These are phyloP conservation scores for Solanum chilense DNA, from an alignment of 257 asterid species.

Conservation along the genomic window DNA sequence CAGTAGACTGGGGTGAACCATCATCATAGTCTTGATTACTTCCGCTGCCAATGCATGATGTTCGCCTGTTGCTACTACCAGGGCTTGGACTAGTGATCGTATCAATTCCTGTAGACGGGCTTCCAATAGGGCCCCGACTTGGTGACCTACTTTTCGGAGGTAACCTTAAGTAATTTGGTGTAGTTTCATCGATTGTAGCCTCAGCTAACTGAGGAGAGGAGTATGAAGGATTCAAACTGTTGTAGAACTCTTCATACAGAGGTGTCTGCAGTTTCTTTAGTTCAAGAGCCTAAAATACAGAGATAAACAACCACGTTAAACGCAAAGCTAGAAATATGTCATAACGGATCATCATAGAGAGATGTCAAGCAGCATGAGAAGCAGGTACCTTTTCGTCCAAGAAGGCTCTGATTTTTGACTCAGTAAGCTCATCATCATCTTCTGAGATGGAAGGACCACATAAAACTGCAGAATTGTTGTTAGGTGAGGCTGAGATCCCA, in stretches of 20 bases:
- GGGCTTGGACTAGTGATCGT: constrained; percentile 18
- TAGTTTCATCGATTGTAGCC: constrained; percentile 10
- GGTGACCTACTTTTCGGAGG: constrained; percentile 39
- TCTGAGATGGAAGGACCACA: constrained; percentile 16
- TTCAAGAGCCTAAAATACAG: constrained; percentile 15
- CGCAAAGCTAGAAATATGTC: background rate
- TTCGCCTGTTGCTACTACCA: constrained; percentile 15
- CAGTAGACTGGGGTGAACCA: constrained; percentile 18
- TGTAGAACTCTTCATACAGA: constrained; percentile 25
- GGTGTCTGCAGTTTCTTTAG: constrained; percentile 29
- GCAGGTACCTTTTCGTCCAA: constrained; percentile 23
- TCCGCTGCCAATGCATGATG: constrained; percentile 5
- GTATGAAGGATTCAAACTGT: constrained; percentile 25
- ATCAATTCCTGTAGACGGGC: constrained; percentile 13
- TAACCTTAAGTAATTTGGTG: constrained; percentile 18
- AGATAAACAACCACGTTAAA: background rate
- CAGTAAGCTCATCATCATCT: constrained; percentile 39
- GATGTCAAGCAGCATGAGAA: background rate
- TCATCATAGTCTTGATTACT: constrained; percentile 12
- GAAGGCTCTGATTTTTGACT: constrained; percentile 26
- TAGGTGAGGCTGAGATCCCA: constrained; percentile 2
- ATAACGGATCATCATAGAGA: background rate
- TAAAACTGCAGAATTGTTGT: constrained; percentile 1
- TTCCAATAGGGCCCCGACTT: constrained; percentile 5
- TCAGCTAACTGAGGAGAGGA: constrained; percentile 17